A percentile compares a stretch with the other conserved stretches of the same genome.
Evolutionary conservation across 257 asterid genomes (phyloP).

Genomic region (Eustoma russellianum): DNA sequence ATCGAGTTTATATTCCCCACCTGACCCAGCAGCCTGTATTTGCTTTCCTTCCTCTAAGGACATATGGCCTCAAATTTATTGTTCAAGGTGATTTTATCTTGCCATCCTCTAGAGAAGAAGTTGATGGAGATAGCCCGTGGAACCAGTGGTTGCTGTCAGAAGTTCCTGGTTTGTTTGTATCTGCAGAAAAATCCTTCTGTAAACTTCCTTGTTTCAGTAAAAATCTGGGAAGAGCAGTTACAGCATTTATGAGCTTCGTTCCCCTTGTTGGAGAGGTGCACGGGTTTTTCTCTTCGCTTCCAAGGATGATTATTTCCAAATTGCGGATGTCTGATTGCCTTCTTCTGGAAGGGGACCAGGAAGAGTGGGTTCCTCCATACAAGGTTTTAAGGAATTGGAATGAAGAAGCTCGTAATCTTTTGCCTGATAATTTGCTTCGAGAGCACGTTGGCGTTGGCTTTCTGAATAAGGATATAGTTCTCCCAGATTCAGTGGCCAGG

Average conservation of each 20-base stretch:
- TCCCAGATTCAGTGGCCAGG: slow-evolving; percentile 77
- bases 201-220: slow-evolving; percentile 70
- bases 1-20: slow-evolving; percentile 51
- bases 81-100: slow-evolving; percentile 94
- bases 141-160: slow-evolving; percentile 91
- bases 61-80: slow-evolving; percentile 91
- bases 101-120: slow-evolving; percentile 98
- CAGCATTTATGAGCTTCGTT: slow-evolving; percentile 75
- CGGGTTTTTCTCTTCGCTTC: slow-evolving; percentile 83
- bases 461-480: slow-evolving; percentile 62
- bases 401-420: slow-evolving; percentile 51
- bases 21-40: slow-evolving; percentile 88
- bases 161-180: slow-evolving; percentile 73
- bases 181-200: slow-evolving; percentile 67
- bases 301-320: slow-evolving; percentile 69
- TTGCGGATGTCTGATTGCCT: slow-evolving; percentile 74
- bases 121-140: slow-evolving; percentile 92
- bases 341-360: slow-evolving; percentile 49
- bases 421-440: slow-evolving; percentile 59
- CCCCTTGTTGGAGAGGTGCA: slow-evolving; percentile 89
- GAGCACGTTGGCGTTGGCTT: slow-evolving; percentile 88
- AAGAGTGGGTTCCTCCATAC: slow-evolving; percentile 87
- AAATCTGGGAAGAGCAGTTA: slow-evolving; percentile 62
- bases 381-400: slow-evolving; percentile 86
- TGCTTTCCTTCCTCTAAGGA: slow-evolving; percentile 92